Conservation (phyloP, 768 basidiomycete species). For the Lactarius akahatsu region DNA sequence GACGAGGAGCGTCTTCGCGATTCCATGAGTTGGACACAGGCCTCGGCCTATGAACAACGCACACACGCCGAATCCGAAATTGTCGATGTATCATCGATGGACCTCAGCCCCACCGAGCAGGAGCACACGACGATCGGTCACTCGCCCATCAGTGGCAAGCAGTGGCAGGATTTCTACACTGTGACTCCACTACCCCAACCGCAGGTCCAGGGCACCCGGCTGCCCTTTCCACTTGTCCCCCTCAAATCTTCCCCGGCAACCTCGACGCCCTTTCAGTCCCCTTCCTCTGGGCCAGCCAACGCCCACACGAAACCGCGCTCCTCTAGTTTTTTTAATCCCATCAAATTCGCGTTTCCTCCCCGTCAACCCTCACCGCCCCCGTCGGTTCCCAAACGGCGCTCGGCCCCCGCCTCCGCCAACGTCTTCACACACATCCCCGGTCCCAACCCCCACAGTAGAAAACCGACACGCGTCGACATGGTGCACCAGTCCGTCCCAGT, state of each 20-base stretch:
- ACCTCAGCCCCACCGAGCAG: slow-evolving; percentile 25
- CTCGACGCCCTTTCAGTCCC: slow-evolving; percentile 33
- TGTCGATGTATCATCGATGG: slow-evolving; percentile 25
- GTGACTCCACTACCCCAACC: slow-evolving; percentile 12
- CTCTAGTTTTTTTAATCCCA: slow-evolving; percentile 37
- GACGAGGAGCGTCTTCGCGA: slow-evolving; percentile 27
- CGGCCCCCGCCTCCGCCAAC: slow-evolving; percentile 28
- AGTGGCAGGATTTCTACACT: slow-evolving; percentile 21
- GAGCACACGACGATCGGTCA: slow-evolving; percentile 25
- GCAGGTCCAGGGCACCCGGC: slow-evolving; percentile 14
- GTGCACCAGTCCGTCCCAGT: slow-evolving; percentile 22
- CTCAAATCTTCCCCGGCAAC: slow-evolving; percentile 33
- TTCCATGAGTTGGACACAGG: slow-evolving; percentile 30
- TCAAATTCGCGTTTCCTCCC: slow-evolving; percentile 36
- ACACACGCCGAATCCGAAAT: slow-evolving; percentile 18
- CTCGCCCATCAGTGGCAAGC: slow-evolving; percentile 17
- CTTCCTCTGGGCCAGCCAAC: slow-evolving; percentile 23
- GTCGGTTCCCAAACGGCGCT: slow-evolving; percentile 23
- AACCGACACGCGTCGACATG: slow-evolving; percentile 10
- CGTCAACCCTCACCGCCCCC: slow-evolving; percentile 32
- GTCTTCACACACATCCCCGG: slow-evolving; percentile 23
- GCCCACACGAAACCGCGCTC: slow-evolving; percentile 36
- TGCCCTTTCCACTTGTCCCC: slow-evolving; percentile 27
- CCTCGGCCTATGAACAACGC: slow-evolving; percentile 23
- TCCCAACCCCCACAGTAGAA: slow-evolving; percentile 16